phyloP scores from a whole-genome alignment of 2,329 filamentous ascomycete species.

The Fusarium decemcellulare region DNA sequence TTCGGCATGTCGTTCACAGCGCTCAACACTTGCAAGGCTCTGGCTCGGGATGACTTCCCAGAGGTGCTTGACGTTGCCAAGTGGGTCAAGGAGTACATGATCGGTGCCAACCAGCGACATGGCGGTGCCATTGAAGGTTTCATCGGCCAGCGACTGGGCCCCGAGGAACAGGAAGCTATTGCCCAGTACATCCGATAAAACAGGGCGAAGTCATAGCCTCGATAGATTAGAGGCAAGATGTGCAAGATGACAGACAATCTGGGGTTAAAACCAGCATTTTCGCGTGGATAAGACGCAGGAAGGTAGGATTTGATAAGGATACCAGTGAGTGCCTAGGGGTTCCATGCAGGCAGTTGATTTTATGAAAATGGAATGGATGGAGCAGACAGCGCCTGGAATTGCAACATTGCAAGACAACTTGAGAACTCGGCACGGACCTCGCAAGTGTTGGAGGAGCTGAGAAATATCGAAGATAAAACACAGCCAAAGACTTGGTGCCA shows the following conservation, averaged over 20 bases:
- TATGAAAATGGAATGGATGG: constrained; percentile 5
- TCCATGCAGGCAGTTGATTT: constrained; percentile 24
- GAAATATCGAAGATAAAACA: not conserved
- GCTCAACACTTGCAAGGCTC: constrained; percentile 88
- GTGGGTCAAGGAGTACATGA: constrained; percentile 87
- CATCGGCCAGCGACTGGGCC: constrained; percentile 78
- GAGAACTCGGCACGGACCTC: not conserved
- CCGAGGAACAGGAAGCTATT: constrained; percentile 70
- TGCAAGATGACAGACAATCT: constrained; percentile 17
- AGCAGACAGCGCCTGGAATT: constrained; percentile 1
- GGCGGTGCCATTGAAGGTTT: constrained; percentile 79
- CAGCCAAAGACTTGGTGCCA: not conserved
- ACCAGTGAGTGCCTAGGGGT: constrained; percentile 20
- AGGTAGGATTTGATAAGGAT: constrained; percentile 31
- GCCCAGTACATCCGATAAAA: constrained; percentile 63
- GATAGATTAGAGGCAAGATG: not conserved
- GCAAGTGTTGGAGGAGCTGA: no score
- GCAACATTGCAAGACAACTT: constrained; percentile 21
- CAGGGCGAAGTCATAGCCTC: not conserved
- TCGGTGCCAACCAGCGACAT: constrained; percentile 81
- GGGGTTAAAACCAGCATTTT: not conserved
- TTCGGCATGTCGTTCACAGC: constrained; percentile 97
- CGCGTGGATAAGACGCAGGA: not conserved
- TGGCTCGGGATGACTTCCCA: constrained; percentile 84
- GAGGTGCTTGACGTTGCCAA: constrained; percentile 85